A percentile compares a stretch with the other conserved stretches of the same genome.
Evolutionary conservation across 116 monocot species (phyloP).

Genomic region (Papilionanthe hybrid): DNA sequence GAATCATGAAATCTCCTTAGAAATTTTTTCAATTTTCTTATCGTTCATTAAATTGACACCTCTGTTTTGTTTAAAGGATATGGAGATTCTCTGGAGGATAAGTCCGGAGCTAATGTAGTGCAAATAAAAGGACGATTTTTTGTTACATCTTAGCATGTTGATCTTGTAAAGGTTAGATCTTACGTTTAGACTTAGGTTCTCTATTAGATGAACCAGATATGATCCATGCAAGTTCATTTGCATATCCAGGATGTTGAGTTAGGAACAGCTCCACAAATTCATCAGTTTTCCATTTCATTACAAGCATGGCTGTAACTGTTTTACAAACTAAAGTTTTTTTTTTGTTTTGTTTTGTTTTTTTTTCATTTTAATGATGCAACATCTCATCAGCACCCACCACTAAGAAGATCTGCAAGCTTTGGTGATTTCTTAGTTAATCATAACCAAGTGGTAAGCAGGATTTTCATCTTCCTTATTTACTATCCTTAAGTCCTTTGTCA

Average conservation of each 20-base stretch:
- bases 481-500: neutral
- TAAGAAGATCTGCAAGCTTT: conserved; percentile 82
- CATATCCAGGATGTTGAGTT: neutral
- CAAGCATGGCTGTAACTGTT: neutral
- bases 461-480: neutral
- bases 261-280: neutral
- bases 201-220: neutral
- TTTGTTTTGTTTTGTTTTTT: too few relatives aligned
- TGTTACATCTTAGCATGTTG: conserved; percentile 96
- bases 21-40: neutral
- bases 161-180: conserved; percentile 71
- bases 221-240: neutral
- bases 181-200: neutral
- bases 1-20: neutral
- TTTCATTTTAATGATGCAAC: conserved; percentile 2
- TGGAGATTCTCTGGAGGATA: conserved; percentile 70
- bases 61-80: conserved; percentile 40
- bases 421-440: conserved; percentile 62
- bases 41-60: neutral
- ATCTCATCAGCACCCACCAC: conserved; percentile 54
- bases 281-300: neutral
- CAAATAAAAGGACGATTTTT: conserved; percentile 98
- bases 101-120: conserved; percentile 62
- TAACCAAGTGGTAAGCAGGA: conserved; percentile 56
- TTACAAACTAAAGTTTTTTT: neutral